These are phyloP conservation scores for Cyberlindnera galapagoensis DNA, from an alignment of 805 yeast genomes.

Conservation along the genomic window DNA sequence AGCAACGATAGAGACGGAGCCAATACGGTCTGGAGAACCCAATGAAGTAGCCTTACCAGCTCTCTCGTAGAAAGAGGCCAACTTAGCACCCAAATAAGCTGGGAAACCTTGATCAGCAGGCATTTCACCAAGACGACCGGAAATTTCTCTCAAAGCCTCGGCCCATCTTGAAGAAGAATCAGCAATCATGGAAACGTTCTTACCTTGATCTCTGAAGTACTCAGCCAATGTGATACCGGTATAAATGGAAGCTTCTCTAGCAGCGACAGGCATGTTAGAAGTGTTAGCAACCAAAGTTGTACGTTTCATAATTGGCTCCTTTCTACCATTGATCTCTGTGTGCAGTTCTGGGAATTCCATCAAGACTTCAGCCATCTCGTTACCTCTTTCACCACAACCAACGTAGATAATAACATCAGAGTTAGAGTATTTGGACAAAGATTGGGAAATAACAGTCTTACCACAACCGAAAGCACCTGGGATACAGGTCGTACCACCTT, in stretches of 20 bases:
- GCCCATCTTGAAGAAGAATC: conserved; percentile 99
- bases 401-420: conserved; percentile 95
- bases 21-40: conserved; percentile 94
- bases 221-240: conserved; percentile 99
- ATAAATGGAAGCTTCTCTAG: conserved; percentile 98
- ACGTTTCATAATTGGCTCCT: conserved; percentile 99
- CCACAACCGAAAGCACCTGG: conserved; percentile 99
- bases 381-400: conserved; percentile 96
- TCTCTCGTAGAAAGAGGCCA: conserved; percentile 98
- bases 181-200: conserved; percentile 98
- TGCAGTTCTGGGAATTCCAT: conserved; percentile 98
- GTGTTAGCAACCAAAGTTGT: conserved; percentile 98
- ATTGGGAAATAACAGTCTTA: conserved; percentile 96
- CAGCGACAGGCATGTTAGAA: conserved; percentile 99
- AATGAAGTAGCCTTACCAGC: conserved; percentile 95
- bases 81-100: conserved; percentile 96
- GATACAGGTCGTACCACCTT: conserved; percentile 99
- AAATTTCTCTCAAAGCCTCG: conserved; percentile 98
- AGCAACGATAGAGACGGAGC: conserved; percentile 98
- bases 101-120: conserved; percentile 99
- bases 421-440: conserved; percentile 94
- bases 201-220: conserved; percentile 99
- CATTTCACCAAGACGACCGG: conserved; percentile 99
- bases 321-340: conserved; percentile 85
- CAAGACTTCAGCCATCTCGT: conserved; percentile 98